Evolutionary conservation across 116 monocot species (phyloP).

Genomic region (Phalaenopsis hybrid): DNA sequence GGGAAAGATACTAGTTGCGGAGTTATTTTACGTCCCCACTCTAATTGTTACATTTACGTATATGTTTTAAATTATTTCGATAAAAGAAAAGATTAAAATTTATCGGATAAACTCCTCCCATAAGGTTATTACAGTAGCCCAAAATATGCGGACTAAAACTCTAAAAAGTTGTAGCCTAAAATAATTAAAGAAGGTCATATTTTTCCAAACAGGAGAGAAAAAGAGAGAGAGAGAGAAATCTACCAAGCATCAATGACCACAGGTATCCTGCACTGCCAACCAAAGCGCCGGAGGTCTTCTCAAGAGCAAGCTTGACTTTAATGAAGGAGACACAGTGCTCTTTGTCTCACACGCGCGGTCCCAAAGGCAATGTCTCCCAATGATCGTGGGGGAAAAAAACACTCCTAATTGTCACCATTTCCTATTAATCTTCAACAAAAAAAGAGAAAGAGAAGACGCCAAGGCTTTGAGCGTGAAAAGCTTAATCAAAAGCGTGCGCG

Average conservation of each 20-base stretch:
- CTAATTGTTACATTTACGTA: too few relatives aligned
- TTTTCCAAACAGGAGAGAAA: not conserved
- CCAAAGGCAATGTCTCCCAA: constrained; percentile 35
- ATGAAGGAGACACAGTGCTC: constrained; percentile 38
- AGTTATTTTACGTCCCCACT: too few relatives aligned
- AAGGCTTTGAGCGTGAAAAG: not conserved
- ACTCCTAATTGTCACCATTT: not conserved
- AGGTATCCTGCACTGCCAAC: constrained; percentile 24
- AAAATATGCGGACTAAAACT: not conserved
- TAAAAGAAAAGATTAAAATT: too few relatives aligned
- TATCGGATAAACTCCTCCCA: too few relatives aligned
- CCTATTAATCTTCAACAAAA: not conserved
- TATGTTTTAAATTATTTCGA: too few relatives aligned
- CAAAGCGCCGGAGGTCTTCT: constrained; percentile 33
- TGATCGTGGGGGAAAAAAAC: not conserved
- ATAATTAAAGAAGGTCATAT: too few relatives aligned
- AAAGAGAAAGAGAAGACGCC: not conserved
- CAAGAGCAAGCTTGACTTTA: constrained; percentile 62
- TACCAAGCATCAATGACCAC: too few relatives aligned
- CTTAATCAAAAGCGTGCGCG: too few relatives aligned
- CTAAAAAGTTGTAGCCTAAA: too few relatives aligned
- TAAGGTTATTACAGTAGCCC: too few relatives aligned
- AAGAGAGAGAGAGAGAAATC: not conserved
- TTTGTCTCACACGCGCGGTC: constrained; percentile 29
- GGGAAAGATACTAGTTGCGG: too few relatives aligned